Evolutionary conservation across 805 yeast species (phyloP).

Genomic region (Ogataea angusta): DNA sequence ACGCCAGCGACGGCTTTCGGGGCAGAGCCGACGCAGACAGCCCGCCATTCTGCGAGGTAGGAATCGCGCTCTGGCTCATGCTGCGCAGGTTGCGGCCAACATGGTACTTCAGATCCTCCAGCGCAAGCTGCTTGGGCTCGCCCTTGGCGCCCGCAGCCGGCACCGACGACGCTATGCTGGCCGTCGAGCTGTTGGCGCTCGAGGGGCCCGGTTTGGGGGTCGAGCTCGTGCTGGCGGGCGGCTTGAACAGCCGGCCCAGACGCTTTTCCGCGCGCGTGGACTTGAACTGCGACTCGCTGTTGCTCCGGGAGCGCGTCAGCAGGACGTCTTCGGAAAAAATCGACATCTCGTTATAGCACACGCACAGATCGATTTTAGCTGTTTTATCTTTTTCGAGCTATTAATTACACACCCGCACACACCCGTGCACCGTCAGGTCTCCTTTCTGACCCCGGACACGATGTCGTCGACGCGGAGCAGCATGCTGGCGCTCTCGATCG

Average conservation of each 20-base stretch:
- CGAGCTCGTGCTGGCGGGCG: constrained; percentile 11
- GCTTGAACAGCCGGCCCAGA: constrained; percentile 34
- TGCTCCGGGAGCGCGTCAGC: constrained; percentile 26
- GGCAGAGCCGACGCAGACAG: constrained; percentile 6
- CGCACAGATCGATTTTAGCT: not conserved
- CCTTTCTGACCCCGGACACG: constrained; percentile 83
- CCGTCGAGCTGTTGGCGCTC: constrained; percentile 1
- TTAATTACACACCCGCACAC: constrained; percentile 1
- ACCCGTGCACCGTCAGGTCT: constrained; percentile 9
- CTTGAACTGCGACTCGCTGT: constrained; percentile 30
- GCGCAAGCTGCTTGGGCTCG: constrained; percentile 18
- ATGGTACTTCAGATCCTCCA: constrained; percentile 22
- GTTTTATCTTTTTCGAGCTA: constrained; percentile 1
- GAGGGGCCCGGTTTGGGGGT: constrained; percentile 1
- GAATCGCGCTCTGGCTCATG: constrained; percentile 14
- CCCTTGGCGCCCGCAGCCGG: constrained; percentile 5
- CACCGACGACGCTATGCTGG: not conserved
- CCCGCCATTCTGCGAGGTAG: constrained; percentile 1
- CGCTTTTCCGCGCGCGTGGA: constrained; percentile 34
- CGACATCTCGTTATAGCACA: not conserved
- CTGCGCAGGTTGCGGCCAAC: constrained; percentile 18
- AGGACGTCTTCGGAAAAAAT: constrained; percentile 12
- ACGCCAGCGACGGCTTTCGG: constrained; percentile 16
- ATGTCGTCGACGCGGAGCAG: constrained; percentile 95
- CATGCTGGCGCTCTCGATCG: constrained; percentile 94